phyloP scores from a whole-genome alignment of 179 eudicot genomes.

The Corrigiola litoralis region DNA sequence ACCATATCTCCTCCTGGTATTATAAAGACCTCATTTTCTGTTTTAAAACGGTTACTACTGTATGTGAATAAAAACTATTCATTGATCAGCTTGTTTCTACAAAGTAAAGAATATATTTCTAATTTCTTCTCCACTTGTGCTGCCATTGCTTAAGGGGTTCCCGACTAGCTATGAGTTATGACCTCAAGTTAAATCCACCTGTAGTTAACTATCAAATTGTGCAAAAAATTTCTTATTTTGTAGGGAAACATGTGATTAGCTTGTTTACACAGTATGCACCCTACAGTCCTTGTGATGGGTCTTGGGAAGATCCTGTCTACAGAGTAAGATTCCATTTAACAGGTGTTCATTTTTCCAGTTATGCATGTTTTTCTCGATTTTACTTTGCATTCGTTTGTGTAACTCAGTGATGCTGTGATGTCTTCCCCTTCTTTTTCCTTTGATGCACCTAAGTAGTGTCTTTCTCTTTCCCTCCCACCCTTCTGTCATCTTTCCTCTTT shows the following conservation, averaged over 20 bases:
- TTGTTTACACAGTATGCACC: conserved; percentile 91
- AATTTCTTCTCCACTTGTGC: neutral
- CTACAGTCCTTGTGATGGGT: conserved; percentile 73
- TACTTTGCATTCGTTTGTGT: no score
- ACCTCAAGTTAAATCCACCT: neutral
- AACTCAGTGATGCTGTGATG: no score
- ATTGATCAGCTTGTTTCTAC: no score
- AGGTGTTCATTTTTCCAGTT: neutral
- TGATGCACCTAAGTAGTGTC: no score
- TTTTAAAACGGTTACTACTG: neutral
- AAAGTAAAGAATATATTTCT: neutral
- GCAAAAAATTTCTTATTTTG: neutral
- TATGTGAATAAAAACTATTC: neutral
- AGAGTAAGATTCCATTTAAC: conserved; percentile 52
- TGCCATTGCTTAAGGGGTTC: no score
- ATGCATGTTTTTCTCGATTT: neutral
- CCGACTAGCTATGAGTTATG: no score
- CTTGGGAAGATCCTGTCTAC: conserved; percentile 80
- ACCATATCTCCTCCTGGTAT: conserved; percentile 88
- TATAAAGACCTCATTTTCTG: neutral
- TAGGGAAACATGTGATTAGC: conserved; percentile 89
- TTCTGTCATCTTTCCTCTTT: no score
- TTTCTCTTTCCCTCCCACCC: no score
- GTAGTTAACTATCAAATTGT: neutral
- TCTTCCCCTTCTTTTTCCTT: no score